Evolutionary conservation across 176 grass and related monocot species (phyloP).

Genomic region (Rhynchospora pubera): DNA sequence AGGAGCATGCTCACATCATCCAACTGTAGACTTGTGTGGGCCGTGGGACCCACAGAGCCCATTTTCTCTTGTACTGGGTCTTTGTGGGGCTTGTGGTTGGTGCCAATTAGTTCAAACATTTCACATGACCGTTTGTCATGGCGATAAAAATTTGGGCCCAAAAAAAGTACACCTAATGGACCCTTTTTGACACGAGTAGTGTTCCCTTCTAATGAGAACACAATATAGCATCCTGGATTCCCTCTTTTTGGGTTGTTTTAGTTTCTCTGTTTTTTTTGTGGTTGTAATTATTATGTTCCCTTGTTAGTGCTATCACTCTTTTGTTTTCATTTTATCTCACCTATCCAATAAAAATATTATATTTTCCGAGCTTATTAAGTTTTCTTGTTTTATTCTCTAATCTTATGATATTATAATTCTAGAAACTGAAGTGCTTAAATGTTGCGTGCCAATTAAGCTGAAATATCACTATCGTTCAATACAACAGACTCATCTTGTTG

Average conservation of each 20-base stretch:
- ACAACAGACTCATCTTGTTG: no score
- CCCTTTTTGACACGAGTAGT: conserved; percentile 3
- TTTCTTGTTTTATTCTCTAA: background rate
- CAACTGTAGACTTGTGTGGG: background rate
- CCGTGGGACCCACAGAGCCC: conserved; percentile 19
- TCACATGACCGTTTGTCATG: conserved; percentile 36
- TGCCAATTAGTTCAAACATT: conserved; percentile 17
- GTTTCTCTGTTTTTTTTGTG: background rate
- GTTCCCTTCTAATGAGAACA: conserved; percentile 6
- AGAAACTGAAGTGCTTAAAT: background rate
- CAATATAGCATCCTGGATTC: background rate
- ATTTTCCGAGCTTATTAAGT: background rate
- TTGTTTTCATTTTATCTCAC: background rate
- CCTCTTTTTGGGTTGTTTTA: background rate
- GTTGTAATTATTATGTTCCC: background rate
- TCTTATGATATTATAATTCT: background rate
- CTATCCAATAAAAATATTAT: background rate
- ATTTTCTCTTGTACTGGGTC: conserved; percentile 18
- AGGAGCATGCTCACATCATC: conserved; percentile 27
- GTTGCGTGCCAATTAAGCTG: no score
- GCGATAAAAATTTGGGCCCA: conserved; percentile 6
- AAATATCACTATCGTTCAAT: no score
- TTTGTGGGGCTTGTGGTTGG: conserved; percentile 5
- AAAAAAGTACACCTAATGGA: conserved; percentile 9
- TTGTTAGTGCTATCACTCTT: background rate